Evolutionary conservation across 768 basidiomycete genomes (phyloP), one percentile per base, ranked within the genome.

Genomic region (Cystobasidium tubakii): DNA sequence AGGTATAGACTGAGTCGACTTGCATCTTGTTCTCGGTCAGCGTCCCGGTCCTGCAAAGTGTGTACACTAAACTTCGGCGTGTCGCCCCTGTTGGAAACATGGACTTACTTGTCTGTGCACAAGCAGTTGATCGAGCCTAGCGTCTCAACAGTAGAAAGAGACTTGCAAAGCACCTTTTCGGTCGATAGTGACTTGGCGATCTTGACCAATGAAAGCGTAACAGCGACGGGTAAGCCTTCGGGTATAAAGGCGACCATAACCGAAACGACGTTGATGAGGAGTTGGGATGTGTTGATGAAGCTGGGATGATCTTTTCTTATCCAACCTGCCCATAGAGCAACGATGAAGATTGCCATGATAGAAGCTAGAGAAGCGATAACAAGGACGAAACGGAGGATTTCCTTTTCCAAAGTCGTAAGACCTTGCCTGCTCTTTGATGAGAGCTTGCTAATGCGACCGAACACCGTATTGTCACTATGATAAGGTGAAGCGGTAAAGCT

Each of bases 71-170:
- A 23, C 19, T n/a, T 25, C n/a, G n/a, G 29, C 36, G 34, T 39
- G 36, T 6, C 10, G 19, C 21, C 25, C 6, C 25, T 34, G 17
- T 29, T 12, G 7, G 53, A 53, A 12, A 67, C 12, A 44, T 33
- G 66, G 43, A 53, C 66, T 67, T 53, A 67, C 74, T 88, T 88
- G 78, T 88, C 86, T 4, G 85, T 84, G 77, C 85, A 85, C 25
- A 87, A 72, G 42, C 86, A 84, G 67, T 86, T 85, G 78, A 88
- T 87, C 10, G 85, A 83, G 7, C 88, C 88, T 4, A 89, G 82
- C 7, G 86, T 86, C 79, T 89, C 88, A 34, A 89, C 87, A 6
- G 87, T 88, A 29, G 87, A 84, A 27, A 89, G 81, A 1, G 86
- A 85, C 76, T 86, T 86, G 73, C 85, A 85, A 1, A 85, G 81